phyloP scores from a whole-genome alignment of 108 stramenopile species.

The Bacterosira constricta region DNA sequence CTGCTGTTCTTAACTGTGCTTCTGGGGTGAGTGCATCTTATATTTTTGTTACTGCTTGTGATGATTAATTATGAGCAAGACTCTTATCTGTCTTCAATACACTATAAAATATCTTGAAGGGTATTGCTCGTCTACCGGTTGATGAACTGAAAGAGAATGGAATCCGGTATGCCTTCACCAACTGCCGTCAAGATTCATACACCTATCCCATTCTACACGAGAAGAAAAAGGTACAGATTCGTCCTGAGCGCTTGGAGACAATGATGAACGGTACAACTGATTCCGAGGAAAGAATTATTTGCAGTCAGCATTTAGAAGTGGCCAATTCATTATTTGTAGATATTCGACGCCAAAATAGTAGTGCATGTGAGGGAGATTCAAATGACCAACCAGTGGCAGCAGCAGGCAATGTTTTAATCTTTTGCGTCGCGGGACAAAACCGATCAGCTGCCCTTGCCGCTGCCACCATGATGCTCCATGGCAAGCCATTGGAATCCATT shows the following conservation, averaged over 20 bases:
- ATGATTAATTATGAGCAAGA: too few species aligned
- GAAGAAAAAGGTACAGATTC: slow-evolving; percentile 25
- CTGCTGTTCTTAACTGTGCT: slow-evolving; percentile 79
- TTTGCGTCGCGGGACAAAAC: slow-evolving; percentile 84
- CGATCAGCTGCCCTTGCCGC: slow-evolving; percentile 54
- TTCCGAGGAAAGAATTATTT: slow-evolving; percentile 19
- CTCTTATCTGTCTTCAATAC: too few species aligned
- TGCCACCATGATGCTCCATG: slow-evolving; percentile 61
- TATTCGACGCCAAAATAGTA: slow-evolving; percentile 22
- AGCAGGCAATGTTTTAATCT: slow-evolving; percentile 62
- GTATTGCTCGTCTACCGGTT: slow-evolving; percentile 67
- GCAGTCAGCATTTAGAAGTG: slow-evolving; percentile 62
- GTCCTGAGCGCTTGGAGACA: background rate
- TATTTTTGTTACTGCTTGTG: background rate
- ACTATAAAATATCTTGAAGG: slow-evolving; percentile 16
- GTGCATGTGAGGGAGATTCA: background rate
- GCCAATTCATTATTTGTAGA: slow-evolving; percentile 61
- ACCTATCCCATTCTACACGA: slow-evolving; percentile 73
- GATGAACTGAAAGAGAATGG: slow-evolving; percentile 65
- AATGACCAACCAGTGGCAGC: too few species aligned
- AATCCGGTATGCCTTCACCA: slow-evolving; percentile 74
- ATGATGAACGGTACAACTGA: background rate
- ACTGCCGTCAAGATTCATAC: slow-evolving; percentile 67
- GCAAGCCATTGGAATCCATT: slow-evolving; percentile 55
- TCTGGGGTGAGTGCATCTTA: slow-evolving; percentile 41